These are phyloP conservation scores for Ophiobolus disseminans DNA, from an alignment of 2,329 filamentous ascomycete genomes.

Conservation along the genomic window DNA sequence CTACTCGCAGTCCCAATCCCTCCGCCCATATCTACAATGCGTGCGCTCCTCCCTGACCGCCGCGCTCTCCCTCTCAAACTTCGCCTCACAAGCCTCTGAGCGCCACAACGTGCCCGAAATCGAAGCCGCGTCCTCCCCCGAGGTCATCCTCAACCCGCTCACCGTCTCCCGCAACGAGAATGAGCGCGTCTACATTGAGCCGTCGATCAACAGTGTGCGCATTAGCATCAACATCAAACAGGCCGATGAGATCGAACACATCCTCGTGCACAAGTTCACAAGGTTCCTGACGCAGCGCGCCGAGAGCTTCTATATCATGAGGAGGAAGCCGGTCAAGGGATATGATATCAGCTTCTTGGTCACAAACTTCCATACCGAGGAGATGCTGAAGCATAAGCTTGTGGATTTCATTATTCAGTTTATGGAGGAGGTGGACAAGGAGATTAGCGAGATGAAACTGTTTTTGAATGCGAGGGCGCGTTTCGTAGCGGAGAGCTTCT, in stretches of 20 bases:
- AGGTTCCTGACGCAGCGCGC: slow-evolving; percentile 95
- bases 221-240: slow-evolving; percentile 99
- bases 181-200: slow-evolving; percentile 94
- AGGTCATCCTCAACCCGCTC: slow-evolving; percentile 90
- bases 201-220: slow-evolving; percentile 94
- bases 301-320: slow-evolving; percentile 94
- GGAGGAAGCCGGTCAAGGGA: slow-evolving; percentile 95
- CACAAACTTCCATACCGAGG: slow-evolving; percentile 98
- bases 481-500: slow-evolving; percentile 97
- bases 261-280: slow-evolving; percentile 97
- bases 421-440: slow-evolving; percentile 99
- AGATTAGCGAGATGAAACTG: slow-evolving; percentile 99
- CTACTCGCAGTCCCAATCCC: slow-evolving; percentile 79
- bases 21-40: slow-evolving; percentile 94
- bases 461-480: slow-evolving; percentile 96
- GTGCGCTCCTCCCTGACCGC: slow-evolving; percentile 94
- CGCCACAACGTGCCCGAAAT: slow-evolving; percentile 98
- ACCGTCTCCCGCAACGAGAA: slow-evolving; percentile 95
- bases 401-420: slow-evolving; percentile 99
- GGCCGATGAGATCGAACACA: slow-evolving; percentile 98
- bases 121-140: slow-evolving; percentile 89
- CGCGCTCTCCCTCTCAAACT: slow-evolving; percentile 92
- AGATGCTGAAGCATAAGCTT: slow-evolving; percentile 98
- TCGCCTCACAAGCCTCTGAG: slow-evolving; percentile 95
- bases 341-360: slow-evolving; percentile 99